A percentile compares a stretch with the other conserved stretches of the same genome.
Conservation (phyloP, 768 basidiomycete species). For the Tricholoma saponaceum region DNA sequence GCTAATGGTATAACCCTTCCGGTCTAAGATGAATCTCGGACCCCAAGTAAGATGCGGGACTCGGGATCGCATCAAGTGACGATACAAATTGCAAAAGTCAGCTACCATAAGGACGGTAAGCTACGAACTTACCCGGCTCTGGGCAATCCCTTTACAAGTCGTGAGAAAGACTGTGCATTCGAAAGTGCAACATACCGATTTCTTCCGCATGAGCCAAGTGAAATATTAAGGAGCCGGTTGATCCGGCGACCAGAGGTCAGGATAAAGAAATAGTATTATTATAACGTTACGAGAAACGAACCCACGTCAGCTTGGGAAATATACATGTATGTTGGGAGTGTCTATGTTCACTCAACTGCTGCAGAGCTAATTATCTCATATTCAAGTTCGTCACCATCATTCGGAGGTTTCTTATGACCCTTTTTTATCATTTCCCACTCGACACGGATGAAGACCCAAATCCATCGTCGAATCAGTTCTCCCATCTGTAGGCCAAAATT, state of each 20-base stretch:
- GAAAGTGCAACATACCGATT: neutral
- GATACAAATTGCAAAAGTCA: conserved; percentile 8
- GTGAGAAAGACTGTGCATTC: neutral
- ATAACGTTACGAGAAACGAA: neutral
- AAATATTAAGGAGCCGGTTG: neutral
- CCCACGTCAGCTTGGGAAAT: neutral
- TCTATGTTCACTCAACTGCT: conserved; percentile 18
- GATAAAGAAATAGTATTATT: too few species aligned
- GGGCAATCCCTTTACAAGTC: neutral
- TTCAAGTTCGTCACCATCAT: conserved; percentile 30
- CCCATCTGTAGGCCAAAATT: conserved; percentile 91
- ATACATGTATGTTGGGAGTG: neutral
- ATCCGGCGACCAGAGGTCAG: neutral
- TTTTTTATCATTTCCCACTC: conserved; percentile 92
- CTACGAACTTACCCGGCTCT: neutral
- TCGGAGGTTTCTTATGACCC: conserved; percentile 20
- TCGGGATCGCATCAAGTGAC: conserved; percentile 12
- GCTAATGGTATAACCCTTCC: conserved; percentile 6
- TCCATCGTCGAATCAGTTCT: conserved; percentile 88
- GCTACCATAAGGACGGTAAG: conserved; percentile 1
- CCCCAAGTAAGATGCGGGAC: conserved; percentile 4
- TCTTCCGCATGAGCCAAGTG: neutral
- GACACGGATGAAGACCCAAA: conserved; percentile 96
- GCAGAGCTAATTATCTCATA: conserved; percentile 38
- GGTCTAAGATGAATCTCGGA: conserved; percentile 5